Percentiles rank a stretch among this genome's conserved stretches.
phyloP scores from a whole-genome alignment of 805 yeast species.

The Debaryomyces hansenii region DNA sequence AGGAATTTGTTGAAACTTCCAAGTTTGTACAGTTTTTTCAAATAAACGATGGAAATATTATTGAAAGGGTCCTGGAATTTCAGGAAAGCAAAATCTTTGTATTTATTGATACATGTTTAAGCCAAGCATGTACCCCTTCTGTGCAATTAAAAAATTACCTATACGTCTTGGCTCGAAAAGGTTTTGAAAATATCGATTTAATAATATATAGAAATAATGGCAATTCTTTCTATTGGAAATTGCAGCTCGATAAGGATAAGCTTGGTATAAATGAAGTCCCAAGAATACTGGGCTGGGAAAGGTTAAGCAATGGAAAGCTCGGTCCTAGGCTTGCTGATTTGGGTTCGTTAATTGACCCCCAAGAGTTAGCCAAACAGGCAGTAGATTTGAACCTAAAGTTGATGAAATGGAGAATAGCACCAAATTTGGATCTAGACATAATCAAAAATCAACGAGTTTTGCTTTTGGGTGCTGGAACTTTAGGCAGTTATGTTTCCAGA shows the following conservation, averaged over 20 bases:
- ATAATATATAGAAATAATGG: conserved; percentile 23
- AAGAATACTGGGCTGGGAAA: conserved; percentile 85
- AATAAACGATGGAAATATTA: conserved; percentile 5
- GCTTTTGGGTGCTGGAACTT: conserved; percentile 92
- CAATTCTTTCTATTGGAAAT: conserved; percentile 14
- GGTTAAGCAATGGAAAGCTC: conserved; percentile 67
- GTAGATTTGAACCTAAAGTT: conserved; percentile 86
- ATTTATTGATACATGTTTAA: conserved; percentile 33
- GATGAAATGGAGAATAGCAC: conserved; percentile 97
- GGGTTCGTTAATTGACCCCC: conserved; percentile 78
- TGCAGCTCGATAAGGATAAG: conserved; percentile 11
- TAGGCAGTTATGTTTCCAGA: conserved; percentile 89
- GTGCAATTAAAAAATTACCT: conserved; percentile 61
- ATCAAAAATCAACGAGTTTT: conserved; percentile 64
- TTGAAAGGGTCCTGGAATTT: not conserved
- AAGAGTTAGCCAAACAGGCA: conserved; percentile 83
- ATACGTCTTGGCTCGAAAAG: conserved; percentile 39
- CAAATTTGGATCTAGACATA: conserved; percentile 68
- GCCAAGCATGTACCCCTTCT: conserved; percentile 37
- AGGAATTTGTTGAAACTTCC: not conserved
- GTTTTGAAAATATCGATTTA: conserved; percentile 18
- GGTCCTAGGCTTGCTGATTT: conserved; percentile 84
- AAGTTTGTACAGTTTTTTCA: conserved; percentile 13
- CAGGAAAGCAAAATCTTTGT: conserved; percentile 17
- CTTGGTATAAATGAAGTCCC: conserved; percentile 20